These are phyloP conservation scores for Brettanomyces bruxellensis DNA, from an alignment of 805 yeast genomes.

Conservation along the genomic window DNA sequence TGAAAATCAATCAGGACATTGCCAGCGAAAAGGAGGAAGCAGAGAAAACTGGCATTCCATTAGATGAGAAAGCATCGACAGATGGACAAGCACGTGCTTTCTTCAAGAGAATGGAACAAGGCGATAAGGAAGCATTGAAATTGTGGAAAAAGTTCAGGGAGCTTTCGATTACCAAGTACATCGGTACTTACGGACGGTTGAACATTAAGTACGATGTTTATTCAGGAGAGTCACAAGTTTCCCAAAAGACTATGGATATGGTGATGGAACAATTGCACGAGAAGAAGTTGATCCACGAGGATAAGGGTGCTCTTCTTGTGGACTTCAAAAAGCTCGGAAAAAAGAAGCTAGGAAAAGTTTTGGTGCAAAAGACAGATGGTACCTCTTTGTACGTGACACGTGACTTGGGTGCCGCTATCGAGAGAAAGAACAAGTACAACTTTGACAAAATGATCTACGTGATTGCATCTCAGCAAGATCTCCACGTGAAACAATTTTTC, in stretches of 20 bases:
- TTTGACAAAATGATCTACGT: conserved; percentile 97
- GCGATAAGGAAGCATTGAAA: conserved; percentile 68
- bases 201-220: conserved; percentile 83
- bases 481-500: conserved; percentile 89
- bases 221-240: conserved; percentile 94
- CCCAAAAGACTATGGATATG: conserved; percentile 57
- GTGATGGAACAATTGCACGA: conserved; percentile 57
- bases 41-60: conserved; percentile 40
- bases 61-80: conserved; percentile 40
- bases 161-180: conserved; percentile 79
- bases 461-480: conserved; percentile 92
- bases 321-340: conserved; percentile 70
- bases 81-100: conserved; percentile 81
- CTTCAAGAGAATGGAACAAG: conserved; percentile 89
- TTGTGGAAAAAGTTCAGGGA: conserved; percentile 87
- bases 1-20: conserved; percentile 72
- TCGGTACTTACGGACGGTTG: conserved; percentile 82
- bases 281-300: conserved; percentile 68
- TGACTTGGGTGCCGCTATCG: conserved; percentile 94
- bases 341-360: conserved; percentile 87
- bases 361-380: conserved; percentile 92
- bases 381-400: conserved; percentile 90
- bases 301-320: conserved; percentile 83
- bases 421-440: conserved; percentile 72
- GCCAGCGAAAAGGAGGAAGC: conserved; percentile 49